phyloP scores from a whole-genome alignment of 306 rosid genomes.

The Prosopis cineraria region DNA sequence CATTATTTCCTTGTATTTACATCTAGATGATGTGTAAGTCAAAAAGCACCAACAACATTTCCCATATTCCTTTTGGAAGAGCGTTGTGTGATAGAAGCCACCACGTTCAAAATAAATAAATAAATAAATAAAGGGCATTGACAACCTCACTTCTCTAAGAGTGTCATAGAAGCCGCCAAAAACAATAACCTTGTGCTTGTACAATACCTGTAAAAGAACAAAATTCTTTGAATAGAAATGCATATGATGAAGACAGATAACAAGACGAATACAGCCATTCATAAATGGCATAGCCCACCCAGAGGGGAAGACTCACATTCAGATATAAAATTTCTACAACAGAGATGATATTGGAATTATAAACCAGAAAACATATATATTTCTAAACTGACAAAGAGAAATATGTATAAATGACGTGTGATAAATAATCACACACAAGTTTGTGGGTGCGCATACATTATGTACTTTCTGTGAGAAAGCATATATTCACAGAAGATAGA shows the following conservation, averaged over 20 bases:
- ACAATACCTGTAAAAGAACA: conserved; percentile 69
- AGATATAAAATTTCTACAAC: conserved; percentile 6
- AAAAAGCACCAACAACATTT: too few relatives aligned
- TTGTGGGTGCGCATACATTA: neutral
- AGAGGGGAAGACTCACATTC: neutral
- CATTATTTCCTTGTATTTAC: too few relatives aligned
- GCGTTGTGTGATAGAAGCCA: too few relatives aligned
- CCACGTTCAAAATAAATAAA: neutral
- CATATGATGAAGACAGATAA: conserved; percentile 21
- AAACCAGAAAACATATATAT: neutral
- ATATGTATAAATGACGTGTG: neutral
- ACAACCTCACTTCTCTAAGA: conserved; percentile 98
- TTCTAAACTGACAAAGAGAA: neutral
- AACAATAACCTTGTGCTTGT: conserved; percentile 97
- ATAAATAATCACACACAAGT: conserved; percentile 7
- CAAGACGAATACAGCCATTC: neutral
- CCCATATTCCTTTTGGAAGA: too few relatives aligned
- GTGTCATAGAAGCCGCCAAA: conserved; percentile 99
- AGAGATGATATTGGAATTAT: conserved; percentile 18
- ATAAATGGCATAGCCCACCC: neutral
- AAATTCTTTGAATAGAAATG: conserved; percentile 22
- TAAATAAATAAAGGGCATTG: conserved; percentile 39
- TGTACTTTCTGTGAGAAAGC: neutral
- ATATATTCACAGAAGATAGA: conserved; percentile 5
- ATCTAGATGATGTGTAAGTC: too few relatives aligned